phyloP scores from a whole-genome alignment of 2,329 filamentous ascomycete genomes.

The Lecanosticta acicola region DNA sequence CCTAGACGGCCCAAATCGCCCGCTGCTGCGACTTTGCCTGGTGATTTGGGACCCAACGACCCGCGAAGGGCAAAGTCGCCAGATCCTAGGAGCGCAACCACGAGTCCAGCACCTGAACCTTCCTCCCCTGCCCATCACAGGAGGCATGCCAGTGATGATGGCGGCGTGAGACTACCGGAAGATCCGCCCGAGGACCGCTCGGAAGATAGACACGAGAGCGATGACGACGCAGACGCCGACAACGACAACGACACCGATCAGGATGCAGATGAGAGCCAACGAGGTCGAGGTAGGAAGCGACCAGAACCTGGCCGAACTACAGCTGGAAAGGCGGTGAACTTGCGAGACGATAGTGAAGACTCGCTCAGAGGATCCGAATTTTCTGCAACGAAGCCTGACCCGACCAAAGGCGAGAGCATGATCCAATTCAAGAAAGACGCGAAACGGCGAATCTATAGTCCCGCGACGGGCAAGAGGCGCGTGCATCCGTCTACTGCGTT shows the following conservation, averaged over 20 bases:
- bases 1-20: conserved; percentile 32
- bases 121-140: conserved; percentile 16
- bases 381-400: conserved; percentile 27
- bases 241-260: conserved; percentile 33
- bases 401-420: conserved; percentile 32
- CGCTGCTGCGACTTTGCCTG: conserved; percentile 24
- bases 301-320: conserved; percentile 32
- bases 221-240: conserved; percentile 29
- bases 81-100: conserved; percentile 20
- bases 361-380: conserved; percentile 20
- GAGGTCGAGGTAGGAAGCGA: conserved; percentile 30
- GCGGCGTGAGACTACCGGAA: conserved; percentile 23
- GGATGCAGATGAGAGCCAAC: conserved; percentile 25
- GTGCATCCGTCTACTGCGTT: conserved; percentile 77
- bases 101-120: conserved; percentile 23
- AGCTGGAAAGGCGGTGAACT: conserved; percentile 30
- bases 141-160: conserved; percentile 22
- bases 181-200: conserved; percentile 26
- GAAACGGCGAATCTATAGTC: conserved; percentile 26
- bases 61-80: conserved; percentile 21
- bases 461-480: conserved; percentile 32
- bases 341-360: conserved; percentile 28
- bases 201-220: conserved; percentile 24
- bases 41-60: conserved; percentile 31
- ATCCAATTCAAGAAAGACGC: conserved; percentile 25